Evolutionary conservation across 2,329 filamentous ascomycete genomes (phyloP).

Genomic region (Hypoxylon sp.): DNA sequence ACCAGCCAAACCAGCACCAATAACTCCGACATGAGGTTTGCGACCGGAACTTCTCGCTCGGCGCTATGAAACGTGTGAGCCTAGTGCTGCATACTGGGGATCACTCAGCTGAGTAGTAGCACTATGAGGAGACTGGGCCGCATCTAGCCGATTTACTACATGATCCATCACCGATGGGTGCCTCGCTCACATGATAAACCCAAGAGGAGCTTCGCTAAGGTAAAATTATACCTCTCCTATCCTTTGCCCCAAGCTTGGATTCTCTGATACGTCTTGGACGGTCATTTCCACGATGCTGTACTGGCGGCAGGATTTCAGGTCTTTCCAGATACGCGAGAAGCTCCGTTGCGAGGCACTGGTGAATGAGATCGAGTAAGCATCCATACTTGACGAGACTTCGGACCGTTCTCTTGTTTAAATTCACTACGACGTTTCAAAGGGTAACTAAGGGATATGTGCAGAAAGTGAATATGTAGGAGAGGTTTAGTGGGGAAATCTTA

Average conservation of each 20-base stretch:
- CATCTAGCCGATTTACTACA: constrained; percentile 48
- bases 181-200: constrained; percentile 51
- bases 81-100: constrained; percentile 41
- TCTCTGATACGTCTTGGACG: constrained; percentile 52
- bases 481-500: constrained; percentile 4
- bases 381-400: constrained; percentile 57
- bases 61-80: constrained; percentile 50
- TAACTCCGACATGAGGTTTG: constrained; percentile 72
- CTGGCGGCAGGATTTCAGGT: constrained; percentile 61
- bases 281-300: constrained; percentile 56
- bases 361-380: constrained; percentile 67
- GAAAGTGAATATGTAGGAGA: background rate
- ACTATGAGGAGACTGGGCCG: constrained; percentile 51
- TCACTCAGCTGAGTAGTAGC: constrained; percentile 52
- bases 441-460: background rate
- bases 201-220: constrained; percentile 50
- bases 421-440: constrained; percentile 14
- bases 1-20: constrained; percentile 79
- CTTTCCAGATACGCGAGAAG: constrained; percentile 66
- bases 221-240: constrained; percentile 58
- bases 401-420: background rate
- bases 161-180: constrained; percentile 47
- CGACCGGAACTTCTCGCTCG: constrained; percentile 48
- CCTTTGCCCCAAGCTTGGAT: constrained; percentile 53
- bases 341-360: constrained; percentile 61